Base-by-base conservation (phyloP, 371 early-diverging fungal genomes). In the Syncephalastrum sp. region DNA sequence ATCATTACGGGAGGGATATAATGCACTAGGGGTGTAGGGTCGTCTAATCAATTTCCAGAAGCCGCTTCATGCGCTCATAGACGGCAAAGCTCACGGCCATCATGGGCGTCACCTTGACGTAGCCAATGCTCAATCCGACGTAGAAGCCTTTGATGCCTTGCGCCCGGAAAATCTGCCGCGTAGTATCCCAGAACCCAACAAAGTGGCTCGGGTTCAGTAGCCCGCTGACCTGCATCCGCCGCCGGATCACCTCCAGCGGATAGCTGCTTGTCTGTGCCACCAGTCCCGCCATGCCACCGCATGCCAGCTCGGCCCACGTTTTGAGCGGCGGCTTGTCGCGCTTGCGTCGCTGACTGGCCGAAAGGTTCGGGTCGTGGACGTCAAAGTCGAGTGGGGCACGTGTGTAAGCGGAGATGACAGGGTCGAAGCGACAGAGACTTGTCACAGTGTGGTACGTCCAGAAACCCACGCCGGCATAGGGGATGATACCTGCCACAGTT, bases 81-180 rank as follows among this genome's bases (percentile, higher is more conserved):
- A 85, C 82, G 47, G 82, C 86, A 65, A 96, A 95, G 15, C 88
- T 83, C 21, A 92, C 86, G 4, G 94, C 95, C 50, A 83, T 81
- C 94, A 95, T 92, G 10, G 97, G 97, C 27, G 86, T 83, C 5
- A 96, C 92, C 72, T 97, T 97, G 57, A 96, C 70, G 65, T 92
- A 97, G 38, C 95, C 95, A 64, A 97, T 96, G n/a, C 87, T 90
- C 57, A 97, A 73, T 17, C 96, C 96, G 16, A 95, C 92, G 82
- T 88, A 97, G 68, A 96, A 95, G 5, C 97, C 97, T 15, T 85
- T 79, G 27, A 82, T 62, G 17, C 96, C 96, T 17, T 81, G 78
- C 41, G 68, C 66, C 38, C 56, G 57, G 64, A 81, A 91, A 54
- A 95, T 86, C 4, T 69, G 68, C 43, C 65, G 68, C 5, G 82